phyloP scores from a whole-genome alignment of 1,284 basidiomycete genomes.

The Volvariella volvacea region DNA sequence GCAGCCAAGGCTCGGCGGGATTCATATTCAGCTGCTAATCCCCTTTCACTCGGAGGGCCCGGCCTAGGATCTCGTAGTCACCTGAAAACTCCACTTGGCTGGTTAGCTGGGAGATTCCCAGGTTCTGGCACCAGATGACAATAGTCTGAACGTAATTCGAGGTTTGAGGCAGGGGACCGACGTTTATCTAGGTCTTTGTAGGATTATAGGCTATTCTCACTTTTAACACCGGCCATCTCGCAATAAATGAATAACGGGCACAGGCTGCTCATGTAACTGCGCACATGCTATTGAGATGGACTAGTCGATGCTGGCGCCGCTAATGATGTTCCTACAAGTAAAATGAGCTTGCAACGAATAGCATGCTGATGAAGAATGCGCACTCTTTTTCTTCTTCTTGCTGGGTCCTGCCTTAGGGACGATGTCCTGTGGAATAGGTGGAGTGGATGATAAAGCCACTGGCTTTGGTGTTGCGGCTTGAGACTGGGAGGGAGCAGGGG shows the following conservation, averaged over 20 bases:
- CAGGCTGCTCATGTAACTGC: too few species aligned
- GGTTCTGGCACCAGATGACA: constrained; percentile 40
- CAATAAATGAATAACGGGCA: too few species aligned
- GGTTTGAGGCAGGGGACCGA: too few species aligned
- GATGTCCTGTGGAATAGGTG: constrained; percentile 36
- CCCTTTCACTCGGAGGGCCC: constrained; percentile 62
- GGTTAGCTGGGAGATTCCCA: constrained; percentile 69
- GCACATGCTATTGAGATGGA: background rate
- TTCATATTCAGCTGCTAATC: constrained; percentile 70
- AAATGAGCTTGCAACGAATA: constrained; percentile 8
- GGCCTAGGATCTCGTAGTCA: constrained; percentile 52
- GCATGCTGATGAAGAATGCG: constrained; percentile 16
- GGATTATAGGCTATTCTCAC: too few species aligned
- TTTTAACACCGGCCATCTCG: too few species aligned
- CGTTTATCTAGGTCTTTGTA: too few species aligned
- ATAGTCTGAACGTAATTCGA: background rate
- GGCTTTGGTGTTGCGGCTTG: constrained; percentile 37
- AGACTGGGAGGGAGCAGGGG: constrained; percentile 44
- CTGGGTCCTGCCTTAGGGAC: constrained; percentile 43
- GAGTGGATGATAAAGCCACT: constrained; percentile 28
- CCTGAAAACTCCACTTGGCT: constrained; percentile 68
- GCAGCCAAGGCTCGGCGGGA: constrained; percentile 67
- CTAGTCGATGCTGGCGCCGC: constrained; percentile 13
- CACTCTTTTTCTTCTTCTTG: constrained; percentile 69
- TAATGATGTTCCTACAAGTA: constrained; percentile 23